These are phyloP conservation scores for Aquilaria yunnanensis DNA, from an alignment of 345 rosid genomes.

Conservation along the genomic window DNA sequence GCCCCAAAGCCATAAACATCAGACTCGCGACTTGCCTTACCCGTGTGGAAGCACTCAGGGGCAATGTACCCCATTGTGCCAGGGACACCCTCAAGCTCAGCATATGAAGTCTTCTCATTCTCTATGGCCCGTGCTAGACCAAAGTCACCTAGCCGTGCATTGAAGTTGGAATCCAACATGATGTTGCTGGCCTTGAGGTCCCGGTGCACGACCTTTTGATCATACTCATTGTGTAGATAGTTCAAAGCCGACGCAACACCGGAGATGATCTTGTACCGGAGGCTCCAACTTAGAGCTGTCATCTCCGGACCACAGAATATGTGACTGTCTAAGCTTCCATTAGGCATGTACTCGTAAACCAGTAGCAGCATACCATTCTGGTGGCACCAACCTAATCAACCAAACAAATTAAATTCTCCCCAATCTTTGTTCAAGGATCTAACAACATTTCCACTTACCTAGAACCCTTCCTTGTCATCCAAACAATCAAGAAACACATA, in stretches of 20 bases:
- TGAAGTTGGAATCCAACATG: conserved; percentile 45
- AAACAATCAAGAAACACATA: no score
- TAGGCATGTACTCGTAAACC: conserved; percentile 60
- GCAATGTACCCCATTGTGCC: conserved; percentile 58
- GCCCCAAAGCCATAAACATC: conserved; percentile 59
- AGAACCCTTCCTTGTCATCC: no score
- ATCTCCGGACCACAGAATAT: conserved; percentile 27
- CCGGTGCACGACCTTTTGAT: conserved; percentile 52
- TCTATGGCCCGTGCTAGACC: conserved; percentile 52
- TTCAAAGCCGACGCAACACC: conserved; percentile 53
- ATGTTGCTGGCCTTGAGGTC: conserved; percentile 70
- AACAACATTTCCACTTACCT: no score
- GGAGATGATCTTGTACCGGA: conserved; percentile 36
- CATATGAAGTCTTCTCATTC: conserved; percentile 44
- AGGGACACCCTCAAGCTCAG: conserved; percentile 43
- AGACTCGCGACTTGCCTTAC: conserved; percentile 52
- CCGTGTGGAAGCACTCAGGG: conserved; percentile 50
- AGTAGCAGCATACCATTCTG: conserved; percentile 39
- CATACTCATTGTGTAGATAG: conserved; percentile 56
- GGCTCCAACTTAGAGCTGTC: conserved; percentile 27
- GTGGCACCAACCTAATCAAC: conserved; percentile 47
- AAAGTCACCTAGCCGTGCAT: conserved; percentile 56
- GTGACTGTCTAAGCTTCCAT: conserved; percentile 52
- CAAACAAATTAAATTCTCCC: not conserved
- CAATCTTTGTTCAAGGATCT: no score